Evolutionary conservation across 2,329 filamentous ascomycete genomes (phyloP), one percentile per base, ranked within the genome.

Genomic region (Zelopaecilomyces penicillatus): DNA sequence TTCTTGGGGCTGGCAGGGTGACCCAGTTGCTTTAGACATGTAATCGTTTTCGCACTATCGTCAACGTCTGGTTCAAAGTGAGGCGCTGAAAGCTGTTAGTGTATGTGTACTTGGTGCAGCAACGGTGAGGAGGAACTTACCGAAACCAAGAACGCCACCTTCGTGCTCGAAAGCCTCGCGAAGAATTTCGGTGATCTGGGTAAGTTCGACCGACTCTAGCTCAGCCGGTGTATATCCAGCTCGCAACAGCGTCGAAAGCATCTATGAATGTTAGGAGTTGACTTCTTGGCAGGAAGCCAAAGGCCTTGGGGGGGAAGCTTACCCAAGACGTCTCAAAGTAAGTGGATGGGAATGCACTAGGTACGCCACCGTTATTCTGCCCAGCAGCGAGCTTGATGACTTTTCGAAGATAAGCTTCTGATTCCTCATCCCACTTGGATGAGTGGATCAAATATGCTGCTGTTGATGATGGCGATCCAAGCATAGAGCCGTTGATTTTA

Each of bases 391-490:
- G 8, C 10, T 28, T 36, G 5, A 53, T 12, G 4, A 50, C 48
- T 27, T 41, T 30, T 7, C 43, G 30, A 4, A 53, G 34, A 37
- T 53, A 56, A 4, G 39, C 38, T 39, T 54, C 50, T 4, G 50
- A 39, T 12, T 50, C 42, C n/a, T 51, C 39, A 12, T 51, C 46
- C 49, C 51, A 53, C 7, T 33, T 5, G 1, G 50, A 39, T 3
- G 38, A 30, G 9, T 50, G 9, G 36, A 54, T 51, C 26, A 56
- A 43, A 34, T 52, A 54, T 2, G 53, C 52, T 9, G 51, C 53
- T 2, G 52, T 53, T 10, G 52, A 49, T 9, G 51, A 51, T 1
- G 47, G 53, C 1, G 52, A 51, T 4, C 41, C 42, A 46, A 54
- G 42, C 52, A 55, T 50, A n/a, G 45, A 44, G 4, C 53, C 53